These are phyloP conservation scores for Colletotrichum gloeosporioides DNA, from an alignment of 2,329 filamentous ascomycete genomes.

Conservation along the genomic window DNA sequence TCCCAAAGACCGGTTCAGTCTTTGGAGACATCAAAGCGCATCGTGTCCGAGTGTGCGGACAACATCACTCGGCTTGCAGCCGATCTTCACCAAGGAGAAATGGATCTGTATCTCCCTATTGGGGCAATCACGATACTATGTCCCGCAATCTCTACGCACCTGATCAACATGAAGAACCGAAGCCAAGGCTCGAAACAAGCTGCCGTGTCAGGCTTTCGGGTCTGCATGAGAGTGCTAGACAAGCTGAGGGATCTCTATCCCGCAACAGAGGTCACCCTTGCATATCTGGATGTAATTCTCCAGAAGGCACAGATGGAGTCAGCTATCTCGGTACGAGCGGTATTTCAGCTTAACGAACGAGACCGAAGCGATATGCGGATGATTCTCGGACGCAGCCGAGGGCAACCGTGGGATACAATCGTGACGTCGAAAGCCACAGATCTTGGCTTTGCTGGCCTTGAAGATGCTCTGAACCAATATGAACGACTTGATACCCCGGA, in stretches of 20 bases:
- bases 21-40: not conserved
- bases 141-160: not conserved
- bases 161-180: not conserved
- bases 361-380: not conserved
- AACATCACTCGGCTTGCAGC: not conserved
- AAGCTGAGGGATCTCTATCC: not conserved
- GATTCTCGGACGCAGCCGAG: not conserved
- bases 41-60: not conserved
- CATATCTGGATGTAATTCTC: not conserved
- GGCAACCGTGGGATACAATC: not conserved
- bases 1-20: not conserved
- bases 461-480: not conserved
- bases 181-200: not conserved
- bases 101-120: not conserved
- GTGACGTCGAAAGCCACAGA: not conserved
- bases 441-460: not conserved
- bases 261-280: not conserved
- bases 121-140: not conserved
- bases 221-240: not conserved
- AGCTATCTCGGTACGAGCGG: not conserved
- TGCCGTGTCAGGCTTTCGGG: not conserved
- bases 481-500: not conserved
- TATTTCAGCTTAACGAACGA: not conserved
- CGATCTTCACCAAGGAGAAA: not conserved
- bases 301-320: not conserved